Base-by-base conservation (phyloP, 352 stramenopile genomes). In the Phytophthora pini region DNA sequence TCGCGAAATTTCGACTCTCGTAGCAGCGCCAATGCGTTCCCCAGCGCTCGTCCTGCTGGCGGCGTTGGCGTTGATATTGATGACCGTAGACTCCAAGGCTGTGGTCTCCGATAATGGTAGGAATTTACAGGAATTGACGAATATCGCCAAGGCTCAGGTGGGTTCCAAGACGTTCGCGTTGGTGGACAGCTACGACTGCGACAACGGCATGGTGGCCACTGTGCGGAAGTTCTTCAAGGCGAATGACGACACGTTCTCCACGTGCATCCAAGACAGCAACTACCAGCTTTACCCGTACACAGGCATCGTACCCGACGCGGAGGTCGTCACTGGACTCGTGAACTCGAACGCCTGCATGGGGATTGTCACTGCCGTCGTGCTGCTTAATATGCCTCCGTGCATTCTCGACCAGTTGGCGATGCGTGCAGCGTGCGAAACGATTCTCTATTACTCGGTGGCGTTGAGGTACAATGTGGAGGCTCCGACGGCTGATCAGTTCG, bases 221-320 rank as follows among this genome's bases (percentile, higher is more conserved):
- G 66, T 92, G 52, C 51, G 77, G 15, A 67, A 70, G 43, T 65
- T 90, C 44, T 88, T 76, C 60, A 65, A 64, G 15, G 69, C 70
- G 20, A 92, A 92, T 52, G 65, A 72, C 47, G 74, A 61, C 26
- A 59, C 86, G 44, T 83, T 89, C 58, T 60, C 76, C 56, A 65
- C 58, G 48, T 90, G 83, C 63, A 67, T 81, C 20, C 48, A 56
- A 15, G 78, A 84, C 15, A 84, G 71, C 29, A 54, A 52, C 17
- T 90, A 90, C 58, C 72, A 84, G 54, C 75, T 90, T 27, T 88
- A 88, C 49, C 81, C 79, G 40, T 89, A 81, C 72, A 80, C 75
- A 9, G 81, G 83, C 15, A 56, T 74, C 9, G 47, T 87, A 7
- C 81, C 81, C 0, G 72, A 77, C 8, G 72, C 70, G 15, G 39